A percentile compares a stretch with the other conserved stretches of the same genome.
Conservation (phyloP, 225 moss, liverwort and hornwort genomes). For the Pseudoscleropodium purum region DNA sequence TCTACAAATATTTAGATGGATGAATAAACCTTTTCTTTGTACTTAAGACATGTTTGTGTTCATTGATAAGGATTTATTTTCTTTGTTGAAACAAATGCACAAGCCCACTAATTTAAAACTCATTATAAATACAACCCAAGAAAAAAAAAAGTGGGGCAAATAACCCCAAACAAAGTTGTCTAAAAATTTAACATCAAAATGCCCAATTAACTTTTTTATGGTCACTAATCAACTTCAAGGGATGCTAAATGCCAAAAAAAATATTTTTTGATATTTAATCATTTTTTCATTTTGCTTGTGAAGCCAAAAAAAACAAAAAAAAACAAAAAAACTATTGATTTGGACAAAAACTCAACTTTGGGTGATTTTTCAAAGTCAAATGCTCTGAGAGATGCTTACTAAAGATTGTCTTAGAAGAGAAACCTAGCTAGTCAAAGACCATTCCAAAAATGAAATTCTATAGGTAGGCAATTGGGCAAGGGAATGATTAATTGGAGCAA, state of each 20-base stretch:
- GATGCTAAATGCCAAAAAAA: neutral
- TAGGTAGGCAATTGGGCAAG: neutral
- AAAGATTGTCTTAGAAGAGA: neutral
- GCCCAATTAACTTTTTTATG: neutral
- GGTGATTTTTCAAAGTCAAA: neutral
- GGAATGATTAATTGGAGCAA: accelerated
- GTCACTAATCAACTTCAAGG: neutral
- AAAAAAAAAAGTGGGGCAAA: neutral
- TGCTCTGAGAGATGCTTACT: accelerated
- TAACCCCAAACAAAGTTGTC: neutral
- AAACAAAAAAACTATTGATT: neutral
- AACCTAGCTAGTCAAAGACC: neutral
- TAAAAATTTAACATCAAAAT: neutral
- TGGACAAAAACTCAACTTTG: neutral
- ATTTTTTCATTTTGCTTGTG: neutral
- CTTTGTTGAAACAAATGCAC: too few species aligned
- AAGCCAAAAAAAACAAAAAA: too few species aligned
- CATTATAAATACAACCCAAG: too few species aligned
- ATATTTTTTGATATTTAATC: neutral
- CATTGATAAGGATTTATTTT: too few species aligned
- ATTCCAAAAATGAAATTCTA: neutral
- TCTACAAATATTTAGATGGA: too few species aligned
- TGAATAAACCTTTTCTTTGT: too few species aligned
- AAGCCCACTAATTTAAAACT: too few species aligned
- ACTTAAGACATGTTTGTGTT: too few species aligned